These are phyloP conservation scores for Immersiporthe knoxdaviesiana DNA, from an alignment of 2,329 filamentous ascomycete genomes.

Conservation along the genomic window DNA sequence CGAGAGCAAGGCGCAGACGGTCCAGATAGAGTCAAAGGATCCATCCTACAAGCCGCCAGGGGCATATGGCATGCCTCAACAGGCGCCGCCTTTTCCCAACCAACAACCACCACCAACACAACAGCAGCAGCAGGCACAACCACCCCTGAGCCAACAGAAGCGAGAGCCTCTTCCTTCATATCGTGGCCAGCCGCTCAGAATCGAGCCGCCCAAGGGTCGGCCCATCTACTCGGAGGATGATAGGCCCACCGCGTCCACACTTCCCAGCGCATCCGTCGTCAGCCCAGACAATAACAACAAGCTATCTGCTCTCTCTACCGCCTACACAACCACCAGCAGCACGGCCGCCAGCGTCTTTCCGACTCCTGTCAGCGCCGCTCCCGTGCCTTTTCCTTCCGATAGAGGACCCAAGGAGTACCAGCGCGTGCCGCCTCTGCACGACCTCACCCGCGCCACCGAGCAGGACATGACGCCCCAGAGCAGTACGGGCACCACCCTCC, in stretches of 20 bases:
- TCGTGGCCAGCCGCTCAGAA: slow-evolving; percentile 63
- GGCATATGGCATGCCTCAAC: slow-evolving; percentile 64
- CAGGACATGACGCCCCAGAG: slow-evolving; percentile 57
- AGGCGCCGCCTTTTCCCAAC: slow-evolving; percentile 34
- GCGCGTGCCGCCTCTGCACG: slow-evolving; percentile 64
- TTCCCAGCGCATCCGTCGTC: slow-evolving; percentile 59
- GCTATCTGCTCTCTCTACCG: slow-evolving; percentile 57
- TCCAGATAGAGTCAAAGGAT: slow-evolving; percentile 85
- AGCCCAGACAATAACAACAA: slow-evolving; percentile 65
- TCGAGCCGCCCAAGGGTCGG: slow-evolving; percentile 64
- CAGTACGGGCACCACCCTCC: slow-evolving; percentile 50
- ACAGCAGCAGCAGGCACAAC: neutral
- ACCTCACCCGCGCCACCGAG: slow-evolving; percentile 57
- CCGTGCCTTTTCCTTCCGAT: slow-evolving; percentile 49
- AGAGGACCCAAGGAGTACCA: slow-evolving; percentile 60
- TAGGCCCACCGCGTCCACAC: slow-evolving; percentile 60
- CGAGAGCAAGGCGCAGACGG: slow-evolving; percentile 66
- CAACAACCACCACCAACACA: slow-evolving; percentile 29
- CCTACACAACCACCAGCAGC: slow-evolving; percentile 49
- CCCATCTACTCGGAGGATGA: slow-evolving; percentile 61
- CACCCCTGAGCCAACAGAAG: slow-evolving; percentile 45
- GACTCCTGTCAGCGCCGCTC: slow-evolving; percentile 63
- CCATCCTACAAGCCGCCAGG: slow-evolving; percentile 63
- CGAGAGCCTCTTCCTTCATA: slow-evolving; percentile 63
- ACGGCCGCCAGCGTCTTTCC: slow-evolving; percentile 59